A percentile compares a stretch with the other conserved stretches of the same genome.
Conservation (phyloP, 495 filamentous ascomycete species). For the Podospora tetraspora region DNA sequence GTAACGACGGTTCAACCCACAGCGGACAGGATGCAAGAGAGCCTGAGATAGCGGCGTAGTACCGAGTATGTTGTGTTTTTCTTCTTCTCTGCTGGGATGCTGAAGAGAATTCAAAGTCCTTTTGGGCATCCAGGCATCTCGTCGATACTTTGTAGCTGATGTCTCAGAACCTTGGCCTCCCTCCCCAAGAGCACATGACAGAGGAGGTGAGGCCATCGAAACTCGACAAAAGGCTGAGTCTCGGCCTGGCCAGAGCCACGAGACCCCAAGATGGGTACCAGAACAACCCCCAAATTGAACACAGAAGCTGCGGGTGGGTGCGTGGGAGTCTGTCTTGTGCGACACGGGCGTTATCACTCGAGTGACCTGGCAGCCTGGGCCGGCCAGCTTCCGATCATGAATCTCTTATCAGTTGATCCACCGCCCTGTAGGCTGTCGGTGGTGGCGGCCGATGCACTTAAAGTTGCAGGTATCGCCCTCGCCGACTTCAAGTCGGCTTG, state of each 20-base stretch:
- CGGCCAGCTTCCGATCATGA: no score
- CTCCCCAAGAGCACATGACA: not conserved
- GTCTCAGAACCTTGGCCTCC: not conserved
- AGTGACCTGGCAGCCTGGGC: no score
- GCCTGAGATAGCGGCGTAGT: not conserved
- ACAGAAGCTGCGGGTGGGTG: not conserved
- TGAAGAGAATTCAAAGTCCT: not conserved
- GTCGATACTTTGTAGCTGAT: not conserved
- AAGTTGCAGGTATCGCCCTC: not conserved
- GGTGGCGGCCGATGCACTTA: not conserved
- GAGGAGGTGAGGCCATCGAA: not conserved
- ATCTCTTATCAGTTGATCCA: not conserved
- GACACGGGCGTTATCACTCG: not conserved
- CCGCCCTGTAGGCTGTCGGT: not conserved
- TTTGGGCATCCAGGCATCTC: no score
- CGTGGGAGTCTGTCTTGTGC: not conserved
- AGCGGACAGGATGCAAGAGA: not conserved
- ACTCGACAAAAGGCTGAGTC: not conserved
- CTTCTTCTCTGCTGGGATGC: not conserved
- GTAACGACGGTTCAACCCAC: not conserved
- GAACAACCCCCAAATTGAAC: not conserved
- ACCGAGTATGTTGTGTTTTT: not conserved
- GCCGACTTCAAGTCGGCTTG: not conserved
- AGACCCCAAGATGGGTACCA: not conserved
- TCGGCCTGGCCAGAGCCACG: not conserved